Evolutionary conservation across 371 early-diverging fungal genomes (phyloP).

Genomic region (Mortierella sp.): DNA sequence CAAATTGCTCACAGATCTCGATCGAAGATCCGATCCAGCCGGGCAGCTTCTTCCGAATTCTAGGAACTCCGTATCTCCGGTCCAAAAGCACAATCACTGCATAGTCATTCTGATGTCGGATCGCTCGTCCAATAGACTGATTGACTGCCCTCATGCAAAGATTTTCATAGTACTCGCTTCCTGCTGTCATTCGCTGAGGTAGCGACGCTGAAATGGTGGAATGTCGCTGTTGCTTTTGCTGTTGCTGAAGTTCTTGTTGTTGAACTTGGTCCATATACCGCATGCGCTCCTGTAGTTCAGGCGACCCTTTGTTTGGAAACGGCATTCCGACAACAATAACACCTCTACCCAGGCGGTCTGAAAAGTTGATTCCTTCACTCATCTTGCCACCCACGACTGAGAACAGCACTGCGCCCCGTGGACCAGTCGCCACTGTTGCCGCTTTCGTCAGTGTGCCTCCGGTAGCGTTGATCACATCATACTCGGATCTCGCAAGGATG

Average conservation of each 20-base stretch:
- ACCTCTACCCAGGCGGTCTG: constrained; percentile 86
- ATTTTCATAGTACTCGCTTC: constrained; percentile 87
- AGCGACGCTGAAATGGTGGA: too few relatives aligned
- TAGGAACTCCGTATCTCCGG: constrained; percentile 65
- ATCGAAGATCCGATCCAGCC: constrained; percentile 73
- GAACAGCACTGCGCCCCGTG: constrained; percentile 85
- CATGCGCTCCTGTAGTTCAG: constrained; percentile 85
- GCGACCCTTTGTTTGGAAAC: constrained; percentile 78
- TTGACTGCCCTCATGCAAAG: constrained; percentile 97
- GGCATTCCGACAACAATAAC: constrained; percentile 94
- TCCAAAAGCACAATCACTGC: constrained; percentile 82
- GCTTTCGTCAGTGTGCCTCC: too few relatives aligned
- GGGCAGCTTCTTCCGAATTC: constrained; percentile 68
- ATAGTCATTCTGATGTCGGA: constrained; percentile 90
- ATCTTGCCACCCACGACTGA: constrained; percentile 98
- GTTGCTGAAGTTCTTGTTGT: constrained; percentile 19
- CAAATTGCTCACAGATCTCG: constrained; percentile 65
- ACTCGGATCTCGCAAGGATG: constrained; percentile 25
- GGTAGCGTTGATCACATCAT: constrained; percentile 12
- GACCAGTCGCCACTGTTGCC: too few relatives aligned
- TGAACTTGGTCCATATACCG: constrained; percentile 63
- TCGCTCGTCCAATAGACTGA: constrained; percentile 96
- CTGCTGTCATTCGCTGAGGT: constrained; percentile 54
- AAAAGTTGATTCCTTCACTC: constrained; percentile 98
- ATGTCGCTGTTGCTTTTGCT: not conserved